Evolutionary conservation across 805 yeast species (phyloP).

Genomic region (Ogataea nonfermentans): DNA sequence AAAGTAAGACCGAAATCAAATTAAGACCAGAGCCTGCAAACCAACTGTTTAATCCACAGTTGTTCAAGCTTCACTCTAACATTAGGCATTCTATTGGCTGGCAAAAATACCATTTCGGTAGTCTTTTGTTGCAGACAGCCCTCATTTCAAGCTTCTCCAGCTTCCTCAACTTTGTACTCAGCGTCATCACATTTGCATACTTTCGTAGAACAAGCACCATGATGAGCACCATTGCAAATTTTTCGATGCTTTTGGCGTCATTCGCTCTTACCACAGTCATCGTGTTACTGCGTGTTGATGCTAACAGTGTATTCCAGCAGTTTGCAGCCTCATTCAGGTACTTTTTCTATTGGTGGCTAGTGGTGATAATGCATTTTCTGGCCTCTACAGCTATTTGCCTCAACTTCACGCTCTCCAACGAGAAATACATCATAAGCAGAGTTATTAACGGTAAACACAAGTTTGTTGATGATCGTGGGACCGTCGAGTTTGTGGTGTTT

Average conservation of each 20-base stretch:
- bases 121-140: slow-evolving; percentile 13
- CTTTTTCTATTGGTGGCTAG: slow-evolving; percentile 19
- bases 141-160: slow-evolving; percentile 13
- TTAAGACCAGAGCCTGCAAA: slow-evolving; percentile 6
- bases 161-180: slow-evolving; percentile 13
- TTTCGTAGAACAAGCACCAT: slow-evolving; percentile 9
- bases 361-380: slow-evolving; percentile 11
- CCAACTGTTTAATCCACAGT: slow-evolving; percentile 10
- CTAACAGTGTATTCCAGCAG: slow-evolving; percentile 14
- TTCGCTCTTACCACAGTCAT: slow-evolving; percentile 12
- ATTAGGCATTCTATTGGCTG: slow-evolving; percentile 12
- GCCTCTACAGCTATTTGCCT: slow-evolving; percentile 9
- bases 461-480: slow-evolving; percentile 8
- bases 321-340: slow-evolving; percentile 13
- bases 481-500: slow-evolving; percentile 15
- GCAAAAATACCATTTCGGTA: slow-evolving; percentile 16
- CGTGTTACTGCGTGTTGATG: slow-evolving; percentile 9
- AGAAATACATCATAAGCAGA: slow-evolving; percentile 9
- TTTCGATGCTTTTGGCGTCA: slow-evolving; percentile 10
- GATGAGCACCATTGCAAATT: slow-evolving; percentile 7
- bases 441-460: slow-evolving; percentile 6
- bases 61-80: slow-evolving; percentile 13
- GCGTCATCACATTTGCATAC: slow-evolving; percentile 14
- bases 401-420: slow-evolving; percentile 8
- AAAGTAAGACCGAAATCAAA: slow-evolving; percentile 11